Evolutionary conservation across 768 basidiomycete genomes (phyloP), one percentile per base, ranked within the genome.

Genomic region (Suillus variegatus): DNA sequence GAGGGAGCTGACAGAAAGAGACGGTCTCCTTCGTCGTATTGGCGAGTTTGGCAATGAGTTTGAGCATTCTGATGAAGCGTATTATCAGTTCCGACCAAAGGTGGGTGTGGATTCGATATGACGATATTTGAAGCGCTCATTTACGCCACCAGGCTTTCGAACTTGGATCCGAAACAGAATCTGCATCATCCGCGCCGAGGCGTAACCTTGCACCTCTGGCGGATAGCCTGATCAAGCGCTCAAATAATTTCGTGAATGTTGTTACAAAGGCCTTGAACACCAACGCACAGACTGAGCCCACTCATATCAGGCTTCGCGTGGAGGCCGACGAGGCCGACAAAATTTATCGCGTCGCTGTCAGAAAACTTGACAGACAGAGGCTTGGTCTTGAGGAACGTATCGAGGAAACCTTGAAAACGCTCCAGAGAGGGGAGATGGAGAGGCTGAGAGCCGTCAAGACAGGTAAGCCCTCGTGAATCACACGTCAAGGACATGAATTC

Each of bases 401-500:
- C 57, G 95, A 97, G 73, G 90, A 93, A 63, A 88, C 87, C 1
- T 79, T 97, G 55, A 94, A 91, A 78, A 73, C 83, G 1, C 82
- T 95, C 65, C 95, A 97, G 74, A 83, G 84, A 64, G 95, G 93
- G 92, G 95, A 97, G 78, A 75, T 83, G 47, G 95, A 97, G 70
- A 81, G 95, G 56, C 79, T 97, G 72, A 80, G 88, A 32, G 91
- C 92, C 4, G 86, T 97, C 65, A 95, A 95, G 81, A 92, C 92
- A 5, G 92, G 93, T 88, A 68, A 63, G 76, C 68, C 16, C 12
- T 62, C 61, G 7, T 20, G 18, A 67, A 65, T 35, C 20, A 25
- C 66, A 60, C n/a, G n/a, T 38, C 41, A 25, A 35, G n/a, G 61
- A 22, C 35, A 64, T 60, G 55, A 18, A 41, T 61, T 1, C 14